Evolutionary conservation across 345 rosid genomes (phyloP), one percentile per base, ranked within the genome.

Genomic region (Melaleuca alternifolia): DNA sequence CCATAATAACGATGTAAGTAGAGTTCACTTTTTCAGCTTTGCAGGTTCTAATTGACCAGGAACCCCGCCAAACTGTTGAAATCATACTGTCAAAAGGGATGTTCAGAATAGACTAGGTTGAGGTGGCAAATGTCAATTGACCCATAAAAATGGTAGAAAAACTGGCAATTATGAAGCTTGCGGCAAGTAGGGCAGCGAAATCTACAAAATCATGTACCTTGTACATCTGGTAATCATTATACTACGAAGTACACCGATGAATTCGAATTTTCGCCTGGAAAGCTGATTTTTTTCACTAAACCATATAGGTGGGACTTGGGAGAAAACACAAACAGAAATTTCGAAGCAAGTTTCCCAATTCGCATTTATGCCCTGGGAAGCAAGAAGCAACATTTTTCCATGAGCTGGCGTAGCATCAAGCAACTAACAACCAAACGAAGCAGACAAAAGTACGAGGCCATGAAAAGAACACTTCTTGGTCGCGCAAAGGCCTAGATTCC

Each of bases 1-100:
- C 7, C 48, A 71, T 20, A 33, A 71, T 71, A 71, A 71, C 8
- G 93, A 96, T 71, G 79, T 71, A 2, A 59, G 92, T 90, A 54
- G 51, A 56, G 44, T 20, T 61, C 57, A 62, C 30, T 12, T 37
- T 11, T n/a, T 48, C 50, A 75, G 6, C 44, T n/a, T 46, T 46
- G 48, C 28, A 3, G 13, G 48, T 52, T 21, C 28, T 15, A 15
- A 52, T 33, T 53, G 52, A 51, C 44, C 82, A 81, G 48, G 52
- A 12, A 51, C 62, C 53, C 23, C 20, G 41, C 84, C 28, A 23
- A 7, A 81, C 33, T 10, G 24, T 33, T 24, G 6, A 71, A 71
- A 33, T 16, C 30, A 24, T 50, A 24, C 33, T 48, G 53, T 50
- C 84, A 23, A 46, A 77, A 23, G 51, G 84, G 33, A n/a, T n/a